Evolutionary conservation across 2,329 filamentous ascomycete genomes (phyloP).

Genomic region (Dactylellina cionopaga): DNA sequence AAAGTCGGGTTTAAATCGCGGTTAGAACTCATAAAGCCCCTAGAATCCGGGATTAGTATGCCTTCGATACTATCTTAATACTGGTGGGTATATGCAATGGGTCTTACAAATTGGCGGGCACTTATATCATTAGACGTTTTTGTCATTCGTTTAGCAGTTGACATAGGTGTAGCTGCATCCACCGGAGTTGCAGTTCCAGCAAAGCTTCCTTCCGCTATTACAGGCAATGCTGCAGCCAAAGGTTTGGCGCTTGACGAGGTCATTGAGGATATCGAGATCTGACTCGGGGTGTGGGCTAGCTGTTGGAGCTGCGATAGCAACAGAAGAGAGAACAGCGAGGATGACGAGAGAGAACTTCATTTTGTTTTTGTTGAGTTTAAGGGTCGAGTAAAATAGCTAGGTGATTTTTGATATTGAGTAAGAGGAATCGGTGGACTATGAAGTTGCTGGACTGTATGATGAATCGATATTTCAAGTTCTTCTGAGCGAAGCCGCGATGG

Average conservation of each 20-base stretch:
- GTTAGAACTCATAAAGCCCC: no score
- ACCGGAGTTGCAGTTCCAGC: slow-evolving; percentile 40
- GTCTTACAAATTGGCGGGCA: background rate
- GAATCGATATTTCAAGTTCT: background rate
- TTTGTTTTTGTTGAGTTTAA: slow-evolving; percentile 14
- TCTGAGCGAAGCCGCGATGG: background rate
- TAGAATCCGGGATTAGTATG: no score
- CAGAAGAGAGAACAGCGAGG: slow-evolving; percentile 10
- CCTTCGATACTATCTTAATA: no score
- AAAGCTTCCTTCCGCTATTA: slow-evolving; percentile 23
- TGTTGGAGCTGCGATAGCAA: slow-evolving; percentile 27
- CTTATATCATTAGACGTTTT: background rate
- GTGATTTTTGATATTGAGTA: no score
- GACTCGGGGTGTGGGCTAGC: slow-evolving; percentile 27
- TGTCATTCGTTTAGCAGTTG: slow-evolving; percentile 5
- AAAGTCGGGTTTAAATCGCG: no score
- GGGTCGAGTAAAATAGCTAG: background rate
- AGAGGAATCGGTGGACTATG: background rate
- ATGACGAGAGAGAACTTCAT: slow-evolving; percentile 43
- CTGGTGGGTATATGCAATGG: background rate
- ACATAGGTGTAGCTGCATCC: slow-evolving; percentile 30
- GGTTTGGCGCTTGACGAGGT: slow-evolving; percentile 37
- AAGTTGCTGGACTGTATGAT: slow-evolving; percentile 4
- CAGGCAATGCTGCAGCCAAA: slow-evolving; percentile 22
- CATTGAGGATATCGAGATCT: slow-evolving; percentile 27